phyloP scores from a whole-genome alignment of 2,329 filamentous ascomycete genomes.

The Tolypocladium nubicola region DNA sequence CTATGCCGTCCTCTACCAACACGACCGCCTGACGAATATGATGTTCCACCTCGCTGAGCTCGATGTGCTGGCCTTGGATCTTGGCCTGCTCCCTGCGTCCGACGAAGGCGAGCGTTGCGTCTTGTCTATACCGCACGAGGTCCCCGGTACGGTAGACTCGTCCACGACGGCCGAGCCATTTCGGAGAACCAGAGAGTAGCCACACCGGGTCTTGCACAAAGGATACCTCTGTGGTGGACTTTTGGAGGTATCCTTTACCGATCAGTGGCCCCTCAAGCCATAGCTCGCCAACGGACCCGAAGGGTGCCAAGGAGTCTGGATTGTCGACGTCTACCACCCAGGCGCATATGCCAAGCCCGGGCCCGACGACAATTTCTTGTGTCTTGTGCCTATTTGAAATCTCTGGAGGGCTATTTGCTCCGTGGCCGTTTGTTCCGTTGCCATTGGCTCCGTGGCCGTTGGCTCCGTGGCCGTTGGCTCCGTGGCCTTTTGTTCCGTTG shows the following conservation, averaged over 20 bases:
- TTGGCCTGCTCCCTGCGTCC: conserved; percentile 44
- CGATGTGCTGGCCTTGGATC: conserved; percentile 41
- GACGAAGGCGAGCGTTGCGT: conserved; percentile 25
- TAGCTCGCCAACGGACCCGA: conserved; percentile 10
- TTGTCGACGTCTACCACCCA: conserved; percentile 9
- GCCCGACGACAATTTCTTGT: not conserved
- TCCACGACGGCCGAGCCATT: conserved; percentile 1
- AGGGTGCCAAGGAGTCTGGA: conserved; percentile 5
- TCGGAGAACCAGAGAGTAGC: conserved; percentile 2
- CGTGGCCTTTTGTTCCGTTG: not conserved
- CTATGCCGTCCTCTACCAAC: not conserved
- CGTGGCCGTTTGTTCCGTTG: not conserved
- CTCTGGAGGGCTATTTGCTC: no score
- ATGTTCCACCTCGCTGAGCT: conserved; percentile 19
- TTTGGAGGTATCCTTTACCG: conserved; percentile 8
- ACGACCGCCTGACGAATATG: conserved; percentile 1
- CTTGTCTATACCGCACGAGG: conserved; percentile 26
- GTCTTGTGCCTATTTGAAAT: not conserved
- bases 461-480: not conserved
- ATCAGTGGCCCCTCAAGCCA: conserved; percentile 11
- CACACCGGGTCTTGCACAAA: conserved; percentile 9
- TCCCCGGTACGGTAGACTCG: conserved; percentile 37
- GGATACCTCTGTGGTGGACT: conserved; percentile 8
- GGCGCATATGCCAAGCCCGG: not conserved
- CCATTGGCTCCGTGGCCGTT: not conserved